Evolutionary conservation across 495 filamentous ascomycete species (phyloP).

Genomic region (Xylaria curta): DNA sequence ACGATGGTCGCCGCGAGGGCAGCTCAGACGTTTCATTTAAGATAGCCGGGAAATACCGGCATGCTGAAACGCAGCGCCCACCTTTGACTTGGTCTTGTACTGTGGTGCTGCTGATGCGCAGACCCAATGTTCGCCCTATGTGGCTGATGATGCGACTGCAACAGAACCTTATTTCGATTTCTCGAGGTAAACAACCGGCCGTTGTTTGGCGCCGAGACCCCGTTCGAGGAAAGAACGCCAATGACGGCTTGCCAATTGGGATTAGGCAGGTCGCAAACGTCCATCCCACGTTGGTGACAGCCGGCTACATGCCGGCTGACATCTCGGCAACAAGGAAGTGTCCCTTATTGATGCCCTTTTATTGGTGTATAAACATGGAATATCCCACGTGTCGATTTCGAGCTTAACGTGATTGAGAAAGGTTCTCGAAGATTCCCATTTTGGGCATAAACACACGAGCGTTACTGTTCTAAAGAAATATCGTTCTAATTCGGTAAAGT

Average conservation of each 20-base stretch:
- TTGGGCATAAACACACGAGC: neutral
- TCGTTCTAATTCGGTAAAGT: neutral
- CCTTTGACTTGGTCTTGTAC: neutral
- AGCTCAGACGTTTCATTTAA: slow-evolving; percentile 25
- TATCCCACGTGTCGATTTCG: slow-evolving; percentile 16
- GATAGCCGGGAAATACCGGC: slow-evolving; percentile 5
- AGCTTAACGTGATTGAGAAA: slow-evolving; percentile 6
- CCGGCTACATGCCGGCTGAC: slow-evolving; percentile 22
- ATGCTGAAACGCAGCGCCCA: slow-evolving; percentile 17
- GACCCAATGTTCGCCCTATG: neutral
- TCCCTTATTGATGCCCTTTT: slow-evolving; percentile 3
- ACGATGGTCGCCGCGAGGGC: slow-evolving; percentile 2
- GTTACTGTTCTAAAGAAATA: neutral
- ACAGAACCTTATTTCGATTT: neutral
- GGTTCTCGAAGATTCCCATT: slow-evolving; percentile 15
- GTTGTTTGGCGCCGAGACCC: neutral
- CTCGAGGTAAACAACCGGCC: neutral
- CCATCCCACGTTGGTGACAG: slow-evolving; percentile 8
- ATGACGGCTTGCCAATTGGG: neutral
- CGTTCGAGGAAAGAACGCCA: neutral
- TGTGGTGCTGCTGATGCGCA: neutral
- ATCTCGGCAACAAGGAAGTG: slow-evolving; percentile 16
- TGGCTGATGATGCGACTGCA: slow-evolving; percentile 10
- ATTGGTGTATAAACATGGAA: slow-evolving; percentile 1
- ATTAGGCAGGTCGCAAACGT: slow-evolving; percentile 10